phyloP scores from a whole-genome alignment of 352 stramenopile genomes.

The Globisporangium megalacanthum region DNA sequence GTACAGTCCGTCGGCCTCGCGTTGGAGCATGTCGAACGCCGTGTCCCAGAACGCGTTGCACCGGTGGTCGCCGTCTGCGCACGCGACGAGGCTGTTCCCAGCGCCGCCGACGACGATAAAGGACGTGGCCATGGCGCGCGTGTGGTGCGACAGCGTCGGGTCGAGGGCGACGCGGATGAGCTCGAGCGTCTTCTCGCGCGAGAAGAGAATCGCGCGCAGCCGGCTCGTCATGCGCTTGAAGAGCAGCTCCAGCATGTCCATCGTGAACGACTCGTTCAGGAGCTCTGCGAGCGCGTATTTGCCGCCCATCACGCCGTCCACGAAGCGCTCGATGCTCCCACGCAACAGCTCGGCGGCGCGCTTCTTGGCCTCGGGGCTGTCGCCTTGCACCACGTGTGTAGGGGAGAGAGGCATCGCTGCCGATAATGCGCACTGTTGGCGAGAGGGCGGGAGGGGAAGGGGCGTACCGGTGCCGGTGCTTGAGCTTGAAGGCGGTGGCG shows the following conservation, averaged over 20 bases:
- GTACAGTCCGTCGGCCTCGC: slow-evolving; percentile 46
- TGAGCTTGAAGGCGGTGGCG: too few relatives aligned
- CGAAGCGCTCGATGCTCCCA: slow-evolving; percentile 76
- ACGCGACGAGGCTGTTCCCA: slow-evolving; percentile 47
- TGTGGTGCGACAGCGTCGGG: slow-evolving; percentile 44
- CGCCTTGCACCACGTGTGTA: slow-evolving; percentile 15
- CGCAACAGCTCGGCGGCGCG: slow-evolving; percentile 49
- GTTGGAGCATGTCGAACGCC: slow-evolving; percentile 59
- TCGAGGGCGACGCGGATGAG: slow-evolving; percentile 66
- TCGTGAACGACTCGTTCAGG: slow-evolving; percentile 78
- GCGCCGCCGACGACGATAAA: slow-evolving; percentile 73
- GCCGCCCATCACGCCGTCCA: slow-evolving; percentile 73
- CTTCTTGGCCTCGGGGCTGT: slow-evolving; percentile 35
- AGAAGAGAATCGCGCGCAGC: slow-evolving; percentile 69
- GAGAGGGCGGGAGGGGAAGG: background rate
- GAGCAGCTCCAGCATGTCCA: slow-evolving; percentile 80
- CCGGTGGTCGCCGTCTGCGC: slow-evolving; percentile 38
- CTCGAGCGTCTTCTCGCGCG: slow-evolving; percentile 63
- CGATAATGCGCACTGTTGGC: background rate
- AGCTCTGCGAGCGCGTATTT: slow-evolving; percentile 54
- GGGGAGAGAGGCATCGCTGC: slow-evolving; percentile 25
- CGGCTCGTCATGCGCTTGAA: slow-evolving; percentile 84
- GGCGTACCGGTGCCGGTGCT: background rate
- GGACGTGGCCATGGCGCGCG: slow-evolving; percentile 58
- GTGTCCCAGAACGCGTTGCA: slow-evolving; percentile 66